Conservation (phyloP, 768 basidiomycete genomes). For the Suillus plorans region DNA sequence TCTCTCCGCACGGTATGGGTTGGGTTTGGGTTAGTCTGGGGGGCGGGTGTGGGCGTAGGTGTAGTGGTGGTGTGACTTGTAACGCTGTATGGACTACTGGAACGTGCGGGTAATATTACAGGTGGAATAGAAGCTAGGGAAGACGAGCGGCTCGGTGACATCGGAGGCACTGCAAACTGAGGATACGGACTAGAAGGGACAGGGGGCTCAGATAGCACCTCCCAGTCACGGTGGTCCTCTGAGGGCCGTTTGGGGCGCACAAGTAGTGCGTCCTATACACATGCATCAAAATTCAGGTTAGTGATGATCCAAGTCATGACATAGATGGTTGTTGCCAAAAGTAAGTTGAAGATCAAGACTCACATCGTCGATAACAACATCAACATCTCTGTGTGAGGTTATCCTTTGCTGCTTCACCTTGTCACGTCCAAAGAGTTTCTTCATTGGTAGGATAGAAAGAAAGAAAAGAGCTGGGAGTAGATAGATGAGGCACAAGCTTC, state of each 20-base stretch:
- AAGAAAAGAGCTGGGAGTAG: background rate
- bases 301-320: background rate
- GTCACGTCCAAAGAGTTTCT: slow-evolving; percentile 57
- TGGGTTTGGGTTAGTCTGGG: slow-evolving; percentile 15
- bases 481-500: slow-evolving; percentile 5
- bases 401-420: slow-evolving; percentile 42
- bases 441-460: slow-evolving; percentile 38
- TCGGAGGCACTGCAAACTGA: slow-evolving; percentile 19
- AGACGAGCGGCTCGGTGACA: slow-evolving; percentile 47
- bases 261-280: background rate
- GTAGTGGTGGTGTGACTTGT: slow-evolving; percentile 18
- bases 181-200: slow-evolving; percentile 16
- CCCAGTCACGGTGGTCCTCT: slow-evolving; percentile 6
- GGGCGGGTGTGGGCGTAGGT: slow-evolving; percentile 1
- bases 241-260: background rate
- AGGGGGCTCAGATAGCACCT: slow-evolving; percentile 9
- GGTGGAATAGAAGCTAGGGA: slow-evolving; percentile 51
- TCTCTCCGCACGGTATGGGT: slow-evolving; percentile 21
- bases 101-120: slow-evolving; percentile 27
- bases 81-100: slow-evolving; percentile 48
- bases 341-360: slow-evolving; percentile 11
- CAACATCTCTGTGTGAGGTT: slow-evolving; percentile 24
- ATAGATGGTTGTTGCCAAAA: background rate
- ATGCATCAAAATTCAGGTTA: background rate
- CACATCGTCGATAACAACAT: slow-evolving; percentile 30